Conservation (phyloP, 176 grass and related monocot genomes). For the Zea mays region DNA sequence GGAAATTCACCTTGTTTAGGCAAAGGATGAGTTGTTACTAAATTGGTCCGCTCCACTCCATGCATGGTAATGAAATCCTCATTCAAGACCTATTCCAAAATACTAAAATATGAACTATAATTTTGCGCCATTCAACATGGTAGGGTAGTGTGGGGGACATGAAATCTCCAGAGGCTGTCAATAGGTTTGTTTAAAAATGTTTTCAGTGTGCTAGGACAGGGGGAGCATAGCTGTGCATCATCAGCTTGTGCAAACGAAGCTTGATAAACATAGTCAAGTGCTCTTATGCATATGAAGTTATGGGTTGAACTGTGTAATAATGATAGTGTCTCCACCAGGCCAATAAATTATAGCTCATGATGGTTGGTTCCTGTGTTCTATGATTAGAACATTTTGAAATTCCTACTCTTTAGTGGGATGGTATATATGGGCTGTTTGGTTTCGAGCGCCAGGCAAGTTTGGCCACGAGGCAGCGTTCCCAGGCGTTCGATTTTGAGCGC, state of each 20-base stretch:
- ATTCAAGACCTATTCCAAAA: conserved; percentile 1
- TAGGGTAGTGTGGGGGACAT: neutral
- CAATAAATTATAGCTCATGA: neutral
- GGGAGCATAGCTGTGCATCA: neutral
- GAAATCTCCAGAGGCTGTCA: neutral
- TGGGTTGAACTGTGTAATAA: neutral
- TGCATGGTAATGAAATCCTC: neutral
- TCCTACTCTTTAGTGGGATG: neutral
- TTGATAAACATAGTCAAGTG: conserved; percentile 1
- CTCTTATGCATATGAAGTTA: neutral
- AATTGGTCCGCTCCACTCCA: neutral
- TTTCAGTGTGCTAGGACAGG: neutral
- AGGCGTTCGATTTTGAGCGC: too few species aligned
- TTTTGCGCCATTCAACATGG: neutral
- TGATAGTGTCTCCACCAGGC: neutral
- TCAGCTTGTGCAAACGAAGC: neutral
- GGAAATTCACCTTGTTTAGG: neutral
- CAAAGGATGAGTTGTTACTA: neutral
- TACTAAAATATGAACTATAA: neutral
- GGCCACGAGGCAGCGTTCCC: too few species aligned
- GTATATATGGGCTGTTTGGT: neutral
- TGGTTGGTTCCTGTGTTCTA: neutral
- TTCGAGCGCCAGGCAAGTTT: too few species aligned
- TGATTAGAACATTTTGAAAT: neutral
- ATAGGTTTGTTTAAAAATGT: neutral